Evolutionary conservation across 2,329 filamentous ascomycete genomes (phyloP).

Genomic region (Talaromyces sp.): DNA sequence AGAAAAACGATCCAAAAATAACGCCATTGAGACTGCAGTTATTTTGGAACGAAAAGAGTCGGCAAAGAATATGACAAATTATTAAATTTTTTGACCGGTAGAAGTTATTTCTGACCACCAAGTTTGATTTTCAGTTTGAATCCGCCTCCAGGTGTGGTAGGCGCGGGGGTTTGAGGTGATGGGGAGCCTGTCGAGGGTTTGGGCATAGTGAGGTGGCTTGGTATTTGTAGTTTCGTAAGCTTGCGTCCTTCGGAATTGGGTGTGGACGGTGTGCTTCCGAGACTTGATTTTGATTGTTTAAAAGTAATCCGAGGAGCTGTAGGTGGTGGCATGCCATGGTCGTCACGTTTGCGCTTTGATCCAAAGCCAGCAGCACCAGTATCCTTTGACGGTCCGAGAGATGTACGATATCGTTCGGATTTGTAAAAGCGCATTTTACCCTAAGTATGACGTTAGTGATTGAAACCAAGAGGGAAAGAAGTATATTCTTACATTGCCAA

Average conservation of each 20-base stretch:
- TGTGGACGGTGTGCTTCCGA: conserved; percentile 21
- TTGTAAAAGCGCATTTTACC: conserved; percentile 41
- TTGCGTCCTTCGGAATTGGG: conserved; percentile 16
- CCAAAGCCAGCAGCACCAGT: conserved; percentile 13
- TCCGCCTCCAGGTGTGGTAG: conserved; percentile 29
- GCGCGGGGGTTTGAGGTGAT: conserved; percentile 24
- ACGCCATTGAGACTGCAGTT: background rate
- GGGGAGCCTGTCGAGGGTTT: conserved; percentile 24
- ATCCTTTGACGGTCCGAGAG: conserved; percentile 27
- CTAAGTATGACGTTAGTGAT: conserved; percentile 17
- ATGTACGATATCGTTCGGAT: conserved; percentile 36
- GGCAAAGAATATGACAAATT: background rate
- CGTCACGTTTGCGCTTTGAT: conserved; percentile 38
- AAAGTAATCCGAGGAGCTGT: conserved; percentile 35
- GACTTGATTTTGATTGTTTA: conserved; percentile 39
- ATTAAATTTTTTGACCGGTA: background rate
- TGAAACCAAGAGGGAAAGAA: background rate
- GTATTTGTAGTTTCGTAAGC: conserved; percentile 31
- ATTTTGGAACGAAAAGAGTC: background rate
- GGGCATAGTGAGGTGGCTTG: conserved; percentile 25
- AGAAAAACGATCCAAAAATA: background rate
- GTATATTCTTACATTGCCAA: conserved; percentile 44
- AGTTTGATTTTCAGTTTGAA: conserved; percentile 42
- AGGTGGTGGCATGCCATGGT: conserved; percentile 29
- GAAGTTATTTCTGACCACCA: conserved; percentile 27